These are phyloP conservation scores for Berberis thunbergii DNA, from an alignment of 164 flowering plant genomes.

Conservation along the genomic window DNA sequence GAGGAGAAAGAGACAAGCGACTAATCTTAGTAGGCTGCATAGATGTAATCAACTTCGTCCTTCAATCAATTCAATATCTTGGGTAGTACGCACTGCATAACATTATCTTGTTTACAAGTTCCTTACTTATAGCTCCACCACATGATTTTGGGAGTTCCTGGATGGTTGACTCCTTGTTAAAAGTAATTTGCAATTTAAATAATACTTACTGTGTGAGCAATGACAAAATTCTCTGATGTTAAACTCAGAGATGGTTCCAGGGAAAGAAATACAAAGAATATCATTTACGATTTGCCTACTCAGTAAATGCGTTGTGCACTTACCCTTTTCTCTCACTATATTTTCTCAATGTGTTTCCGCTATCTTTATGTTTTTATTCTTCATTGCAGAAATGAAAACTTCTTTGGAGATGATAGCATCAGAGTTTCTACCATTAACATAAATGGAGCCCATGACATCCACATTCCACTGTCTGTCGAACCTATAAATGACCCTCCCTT, in stretches of 20 bases:
- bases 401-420: conserved; percentile 59
- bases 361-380: neutral
- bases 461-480: conserved; percentile 59
- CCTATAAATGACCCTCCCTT: conserved; percentile 90
- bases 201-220: neutral
- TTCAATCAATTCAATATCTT: conserved; percentile 76
- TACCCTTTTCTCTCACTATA: neutral
- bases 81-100: conserved; percentile 41
- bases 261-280: too few species aligned
- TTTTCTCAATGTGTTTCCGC: neutral
- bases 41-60: conserved; percentile 60
- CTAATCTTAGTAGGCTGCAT: conserved; percentile 53
- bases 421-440: conserved; percentile 47
- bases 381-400: conserved; percentile 57
- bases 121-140: neutral
- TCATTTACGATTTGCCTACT: neutral
- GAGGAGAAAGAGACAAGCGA: conserved; percentile 23
- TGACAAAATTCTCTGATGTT: too few species aligned
- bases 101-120: neutral
- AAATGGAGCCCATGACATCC: conserved; percentile 48
- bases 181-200: neutral
- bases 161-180: neutral
- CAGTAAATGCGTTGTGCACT: neutral
- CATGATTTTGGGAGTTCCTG: neutral
- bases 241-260: too few species aligned